A percentile compares a stretch with the other conserved stretches of the same genome.
phyloP scores from a whole-genome alignment of 768 basidiomycete species.

The Naganishia friedmannii region DNA sequence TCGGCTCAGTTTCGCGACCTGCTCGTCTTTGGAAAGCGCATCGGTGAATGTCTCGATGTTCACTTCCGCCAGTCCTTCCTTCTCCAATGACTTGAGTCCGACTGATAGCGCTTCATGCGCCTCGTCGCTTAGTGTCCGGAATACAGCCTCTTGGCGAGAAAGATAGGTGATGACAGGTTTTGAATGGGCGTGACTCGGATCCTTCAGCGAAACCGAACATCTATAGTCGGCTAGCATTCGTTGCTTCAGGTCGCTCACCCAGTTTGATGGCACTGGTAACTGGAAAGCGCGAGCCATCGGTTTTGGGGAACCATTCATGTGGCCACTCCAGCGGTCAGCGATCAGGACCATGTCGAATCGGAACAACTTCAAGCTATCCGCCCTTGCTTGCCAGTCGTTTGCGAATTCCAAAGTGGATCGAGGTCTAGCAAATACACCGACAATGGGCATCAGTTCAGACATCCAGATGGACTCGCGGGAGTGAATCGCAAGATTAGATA shows the following conservation, averaged over 20 bases:
- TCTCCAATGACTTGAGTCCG: constrained; percentile 30
- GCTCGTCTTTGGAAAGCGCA: constrained; percentile 33
- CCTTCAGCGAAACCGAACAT: constrained; percentile 32
- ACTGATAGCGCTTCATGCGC: constrained; percentile 33
- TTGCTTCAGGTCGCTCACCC: constrained; percentile 36
- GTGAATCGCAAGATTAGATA: neutral
- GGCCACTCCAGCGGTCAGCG: constrained; percentile 37
- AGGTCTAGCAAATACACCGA: constrained; percentile 31
- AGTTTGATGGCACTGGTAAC: constrained; percentile 34
- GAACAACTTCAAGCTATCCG: constrained; percentile 29
- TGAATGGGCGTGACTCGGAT: constrained; percentile 3
- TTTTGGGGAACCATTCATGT: constrained; percentile 6
- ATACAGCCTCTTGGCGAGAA: constrained; percentile 34
- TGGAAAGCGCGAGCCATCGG: constrained; percentile 37
- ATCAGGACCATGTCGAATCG: constrained; percentile 33
- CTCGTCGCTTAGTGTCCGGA: constrained; percentile 31
- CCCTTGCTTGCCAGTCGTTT: constrained; percentile 35
- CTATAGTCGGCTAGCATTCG: constrained; percentile 35
- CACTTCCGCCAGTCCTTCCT: constrained; percentile 39
- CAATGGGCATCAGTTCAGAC: neutral
- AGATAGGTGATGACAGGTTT: constrained; percentile 40
- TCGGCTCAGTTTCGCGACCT: constrained; percentile 30
- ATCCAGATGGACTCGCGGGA: neutral
- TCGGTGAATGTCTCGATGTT: constrained; percentile 35
- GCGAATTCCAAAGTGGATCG: constrained; percentile 32